Conservation (phyloP, 257 asterid species). For the Misopates orontium region DNA sequence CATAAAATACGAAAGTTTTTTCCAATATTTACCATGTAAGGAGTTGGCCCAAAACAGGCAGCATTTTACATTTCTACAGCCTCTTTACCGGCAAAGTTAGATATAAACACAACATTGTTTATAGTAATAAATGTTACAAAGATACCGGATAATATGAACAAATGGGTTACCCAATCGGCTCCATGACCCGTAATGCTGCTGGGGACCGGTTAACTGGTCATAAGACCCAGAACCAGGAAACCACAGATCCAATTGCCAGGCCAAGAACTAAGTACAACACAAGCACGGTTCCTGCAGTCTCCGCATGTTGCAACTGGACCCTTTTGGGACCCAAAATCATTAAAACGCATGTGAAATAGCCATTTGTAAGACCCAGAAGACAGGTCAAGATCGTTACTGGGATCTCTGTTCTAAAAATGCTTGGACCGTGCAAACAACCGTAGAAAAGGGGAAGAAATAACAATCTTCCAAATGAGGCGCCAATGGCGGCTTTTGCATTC, state of each 20-base stretch:
- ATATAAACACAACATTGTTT: slow-evolving; percentile 21
- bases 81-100: slow-evolving; percentile 4
- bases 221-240: slow-evolving; percentile 93
- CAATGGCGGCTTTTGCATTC: slow-evolving; percentile 61
- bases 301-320: slow-evolving; percentile 71
- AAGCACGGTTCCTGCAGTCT: slow-evolving; percentile 78
- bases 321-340: slow-evolving; percentile 79
- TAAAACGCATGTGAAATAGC: slow-evolving; percentile 70
- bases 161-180: neutral
- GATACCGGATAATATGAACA: slow-evolving; percentile 19
- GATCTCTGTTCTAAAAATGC: slow-evolving; percentile 67
- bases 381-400: slow-evolving; percentile 80
- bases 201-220: slow-evolving; percentile 7
- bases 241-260: slow-evolving; percentile 70
- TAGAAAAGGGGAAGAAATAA: slow-evolving; percentile 82
- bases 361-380: slow-evolving; percentile 84
- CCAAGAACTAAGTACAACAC: slow-evolving; percentile 69
- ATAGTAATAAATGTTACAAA: neutral
- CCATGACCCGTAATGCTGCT: neutral
- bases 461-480: slow-evolving; percentile 69
- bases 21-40: neutral
- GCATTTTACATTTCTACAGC: neutral
- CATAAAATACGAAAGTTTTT: neutral
- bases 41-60: neutral
- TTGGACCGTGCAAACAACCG: slow-evolving; percentile 86